Evolutionary conservation across 1,284 basidiomycete genomes (phyloP).

Genomic region (Ganoderma lucidum): DNA sequence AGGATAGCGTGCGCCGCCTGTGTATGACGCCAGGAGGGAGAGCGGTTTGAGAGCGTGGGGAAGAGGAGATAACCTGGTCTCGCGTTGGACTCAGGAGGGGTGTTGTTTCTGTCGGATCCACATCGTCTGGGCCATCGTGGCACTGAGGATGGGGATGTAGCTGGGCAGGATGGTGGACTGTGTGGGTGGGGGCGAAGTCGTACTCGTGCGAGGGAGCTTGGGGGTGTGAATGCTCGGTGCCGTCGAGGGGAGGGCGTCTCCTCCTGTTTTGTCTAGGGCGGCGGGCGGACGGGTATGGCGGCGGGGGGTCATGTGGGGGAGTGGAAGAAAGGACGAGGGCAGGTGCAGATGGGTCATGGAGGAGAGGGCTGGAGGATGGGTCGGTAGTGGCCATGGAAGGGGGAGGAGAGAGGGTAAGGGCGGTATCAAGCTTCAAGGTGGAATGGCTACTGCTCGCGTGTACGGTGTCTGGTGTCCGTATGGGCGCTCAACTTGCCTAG

Average conservation of each 20-base stretch:
- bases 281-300: slow-evolving; percentile 71
- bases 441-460: not conserved
- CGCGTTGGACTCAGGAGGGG: slow-evolving; percentile 46
- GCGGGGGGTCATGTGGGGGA: slow-evolving; percentile 60
- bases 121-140: slow-evolving; percentile 29
- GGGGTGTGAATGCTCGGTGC: slow-evolving; percentile 37
- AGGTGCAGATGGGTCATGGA: slow-evolving; percentile 25
- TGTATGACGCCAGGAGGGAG: slow-evolving; percentile 31
- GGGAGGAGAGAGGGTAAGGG: not conserved
- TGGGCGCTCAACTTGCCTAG: slow-evolving; percentile 21
- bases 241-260: slow-evolving; percentile 34
- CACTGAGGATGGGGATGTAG: slow-evolving; percentile 1
- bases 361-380: slow-evolving; percentile 19
- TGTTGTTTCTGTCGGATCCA: slow-evolving; percentile 48
- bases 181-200: slow-evolving; percentile 27
- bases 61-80: slow-evolving; percentile 24
- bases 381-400: slow-evolving; percentile 28
- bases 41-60: slow-evolving; percentile 28
- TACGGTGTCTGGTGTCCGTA: not conserved
- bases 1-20: slow-evolving; percentile 58
- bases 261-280: slow-evolving; percentile 46
- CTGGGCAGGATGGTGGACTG: slow-evolving; percentile 5
- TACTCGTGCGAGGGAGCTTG: slow-evolving; percentile 45
- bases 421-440: slow-evolving; percentile 2
- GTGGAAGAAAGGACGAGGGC: slow-evolving; percentile 35